These are phyloP conservation scores for Apiotrichum laibachii DNA, from an alignment of 1,284 basidiomycete species.

Conservation along the genomic window DNA sequence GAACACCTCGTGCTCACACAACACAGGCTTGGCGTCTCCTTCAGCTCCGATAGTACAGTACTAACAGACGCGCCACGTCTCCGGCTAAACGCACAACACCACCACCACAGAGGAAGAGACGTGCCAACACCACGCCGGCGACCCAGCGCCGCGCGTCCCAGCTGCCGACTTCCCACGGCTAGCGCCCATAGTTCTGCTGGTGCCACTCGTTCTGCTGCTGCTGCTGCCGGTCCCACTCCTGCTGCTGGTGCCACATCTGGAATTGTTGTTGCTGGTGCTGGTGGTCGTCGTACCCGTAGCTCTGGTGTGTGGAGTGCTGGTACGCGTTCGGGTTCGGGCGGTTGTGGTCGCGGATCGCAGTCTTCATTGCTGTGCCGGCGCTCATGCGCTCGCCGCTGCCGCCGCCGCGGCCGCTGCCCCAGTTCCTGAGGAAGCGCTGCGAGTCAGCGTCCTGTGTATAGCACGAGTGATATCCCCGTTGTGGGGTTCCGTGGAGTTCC, in stretches of 20 bases:
- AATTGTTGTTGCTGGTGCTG: background rate
- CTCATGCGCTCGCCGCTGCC: background rate
- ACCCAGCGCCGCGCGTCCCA: background rate
- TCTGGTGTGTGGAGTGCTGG: background rate
- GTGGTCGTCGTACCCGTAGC: background rate
- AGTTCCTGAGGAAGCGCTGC: too few relatives aligned
- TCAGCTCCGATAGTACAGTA: too few relatives aligned
- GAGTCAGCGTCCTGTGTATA: background rate
- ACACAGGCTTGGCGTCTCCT: too few relatives aligned
- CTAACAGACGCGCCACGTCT: too few relatives aligned
- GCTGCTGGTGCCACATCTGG: background rate
- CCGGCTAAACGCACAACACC: too few relatives aligned
- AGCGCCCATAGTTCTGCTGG: conserved; percentile 1
- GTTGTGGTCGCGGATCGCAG: background rate
- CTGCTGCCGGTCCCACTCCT: conserved; percentile 6
- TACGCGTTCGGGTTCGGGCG: background rate
- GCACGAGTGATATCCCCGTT: too few relatives aligned
- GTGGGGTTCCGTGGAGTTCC: too few relatives aligned
- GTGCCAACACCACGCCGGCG: too few relatives aligned
- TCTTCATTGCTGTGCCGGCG: background rate
- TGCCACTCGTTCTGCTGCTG: conserved; percentile 2
- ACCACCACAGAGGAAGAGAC: too few relatives aligned
- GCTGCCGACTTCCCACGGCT: background rate
- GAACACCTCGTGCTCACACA: too few relatives aligned
- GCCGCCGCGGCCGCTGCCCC: background rate